Percentiles rank a stretch among this genome's conserved stretches.
phyloP scores from a whole-genome alignment of 306 rosid species.

The Glycyrrhiza uralensis region DNA sequence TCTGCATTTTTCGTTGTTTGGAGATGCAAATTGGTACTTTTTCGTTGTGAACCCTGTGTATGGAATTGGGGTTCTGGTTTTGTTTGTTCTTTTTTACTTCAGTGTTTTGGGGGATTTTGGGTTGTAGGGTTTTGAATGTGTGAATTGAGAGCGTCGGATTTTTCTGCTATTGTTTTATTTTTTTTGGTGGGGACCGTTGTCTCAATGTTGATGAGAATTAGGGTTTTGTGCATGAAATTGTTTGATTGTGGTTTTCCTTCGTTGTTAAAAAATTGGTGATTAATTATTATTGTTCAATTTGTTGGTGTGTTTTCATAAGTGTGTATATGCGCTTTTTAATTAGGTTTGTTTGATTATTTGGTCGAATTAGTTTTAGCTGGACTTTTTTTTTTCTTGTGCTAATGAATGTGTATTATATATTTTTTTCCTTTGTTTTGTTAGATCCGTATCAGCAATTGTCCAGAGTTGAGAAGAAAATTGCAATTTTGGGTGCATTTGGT shows the following conservation, averaged over 20 bases:
- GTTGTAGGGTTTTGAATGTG: background rate
- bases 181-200: background rate
- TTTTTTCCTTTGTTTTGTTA: constrained; percentile 31
- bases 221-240: constrained; percentile 33
- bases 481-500: constrained; percentile 27
- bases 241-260: background rate
- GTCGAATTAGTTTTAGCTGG: constrained; percentile 7
- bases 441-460: constrained; percentile 37
- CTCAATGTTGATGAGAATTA: constrained; percentile 18
- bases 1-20: background rate
- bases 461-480: constrained; percentile 30
- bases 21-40: background rate
- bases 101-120: background rate
- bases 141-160: background rate
- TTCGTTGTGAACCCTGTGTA: no score
- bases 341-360: background rate
- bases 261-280: background rate
- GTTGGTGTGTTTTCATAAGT: background rate
- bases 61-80: constrained; percentile 11
- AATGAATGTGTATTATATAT: constrained; percentile 24
- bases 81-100: background rate
- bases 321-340: background rate
- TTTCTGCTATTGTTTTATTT: background rate
- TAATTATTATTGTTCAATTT: constrained; percentile 11
- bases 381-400: constrained; percentile 20